These are phyloP conservation scores for Spathaspora sp. DNA, from an alignment of 805 yeast species.

Conservation along the genomic window DNA sequence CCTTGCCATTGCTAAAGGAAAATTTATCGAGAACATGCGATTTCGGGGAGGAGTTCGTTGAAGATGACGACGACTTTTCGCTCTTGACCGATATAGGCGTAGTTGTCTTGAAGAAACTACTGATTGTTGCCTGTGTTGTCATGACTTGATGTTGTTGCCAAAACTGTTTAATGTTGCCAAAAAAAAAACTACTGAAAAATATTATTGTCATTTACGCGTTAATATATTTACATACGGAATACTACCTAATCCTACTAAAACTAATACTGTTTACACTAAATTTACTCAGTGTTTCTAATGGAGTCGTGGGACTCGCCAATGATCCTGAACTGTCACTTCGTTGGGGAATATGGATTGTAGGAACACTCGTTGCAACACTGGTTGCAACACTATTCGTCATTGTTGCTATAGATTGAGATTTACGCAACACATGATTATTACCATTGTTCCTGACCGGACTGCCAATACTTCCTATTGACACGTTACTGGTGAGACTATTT, in stretches of 20 bases:
- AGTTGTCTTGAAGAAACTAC: conserved; percentile 1
- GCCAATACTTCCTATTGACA: conserved; percentile 4
- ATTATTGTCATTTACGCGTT: neutral
- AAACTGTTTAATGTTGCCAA: neutral
- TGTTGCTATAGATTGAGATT: neutral
- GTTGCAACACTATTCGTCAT: neutral
- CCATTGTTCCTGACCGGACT: conserved; percentile 1
- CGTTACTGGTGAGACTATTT: neutral
- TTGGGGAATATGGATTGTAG: neutral
- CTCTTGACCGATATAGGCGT: neutral
- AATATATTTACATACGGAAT: neutral
- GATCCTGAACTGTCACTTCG: conserved; percentile 4
- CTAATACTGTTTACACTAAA: conserved; percentile 18
- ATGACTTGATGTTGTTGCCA: neutral
- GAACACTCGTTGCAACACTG: neutral
- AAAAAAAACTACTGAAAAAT: neutral
- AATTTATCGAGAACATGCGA: neutral
- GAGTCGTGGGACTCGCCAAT: conserved; percentile 5
- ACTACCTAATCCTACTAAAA: conserved; percentile 19
- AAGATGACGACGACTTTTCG: neutral
- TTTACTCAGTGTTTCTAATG: conserved; percentile 7
- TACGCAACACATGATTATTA: neutral
- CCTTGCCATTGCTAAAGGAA: neutral
- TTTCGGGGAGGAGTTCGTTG: neutral
- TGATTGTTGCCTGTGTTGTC: conserved; percentile 1